phyloP scores from a whole-genome alignment of 768 basidiomycete species.

The Tylopilus vinaceipallidus region DNA sequence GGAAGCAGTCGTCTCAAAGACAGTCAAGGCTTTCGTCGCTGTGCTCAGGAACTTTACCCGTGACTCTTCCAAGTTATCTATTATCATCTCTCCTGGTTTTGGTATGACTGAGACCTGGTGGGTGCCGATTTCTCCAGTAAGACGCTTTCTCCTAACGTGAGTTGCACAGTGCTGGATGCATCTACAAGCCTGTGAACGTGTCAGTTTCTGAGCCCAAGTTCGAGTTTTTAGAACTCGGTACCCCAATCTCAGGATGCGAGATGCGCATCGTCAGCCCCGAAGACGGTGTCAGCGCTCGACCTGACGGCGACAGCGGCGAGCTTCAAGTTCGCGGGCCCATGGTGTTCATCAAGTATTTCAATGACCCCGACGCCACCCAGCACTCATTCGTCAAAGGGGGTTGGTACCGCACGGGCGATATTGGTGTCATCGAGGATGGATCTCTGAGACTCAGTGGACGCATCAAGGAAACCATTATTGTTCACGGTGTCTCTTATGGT shows the following conservation, averaged over 20 bases:
- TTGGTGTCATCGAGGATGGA: constrained; percentile 35
- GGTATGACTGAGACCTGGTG: neutral
- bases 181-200: constrained; percentile 1
- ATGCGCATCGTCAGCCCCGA: neutral
- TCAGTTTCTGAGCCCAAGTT: constrained; percentile 7
- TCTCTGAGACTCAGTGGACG: constrained; percentile 36
- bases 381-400: neutral
- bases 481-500: constrained; percentile 22
- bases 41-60: constrained; percentile 24
- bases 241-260: neutral
- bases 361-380: neutral
- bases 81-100: constrained; percentile 33
- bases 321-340: neutral
- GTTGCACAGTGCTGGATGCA: neutral
- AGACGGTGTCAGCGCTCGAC: neutral
- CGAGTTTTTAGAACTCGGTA: neutral
- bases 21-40: constrained; percentile 35
- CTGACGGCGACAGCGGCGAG: neutral
- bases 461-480: constrained; percentile 41
- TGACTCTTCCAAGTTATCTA: constrained; percentile 13
- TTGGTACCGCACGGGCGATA: neutral
- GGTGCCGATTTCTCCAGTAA: neutral
- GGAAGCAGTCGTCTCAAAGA: constrained; percentile 7
- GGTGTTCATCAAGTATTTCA: neutral
- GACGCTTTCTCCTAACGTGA: neutral